Conservation (phyloP, 176 grass and related monocot genomes). For the Musa acuminata region DNA sequence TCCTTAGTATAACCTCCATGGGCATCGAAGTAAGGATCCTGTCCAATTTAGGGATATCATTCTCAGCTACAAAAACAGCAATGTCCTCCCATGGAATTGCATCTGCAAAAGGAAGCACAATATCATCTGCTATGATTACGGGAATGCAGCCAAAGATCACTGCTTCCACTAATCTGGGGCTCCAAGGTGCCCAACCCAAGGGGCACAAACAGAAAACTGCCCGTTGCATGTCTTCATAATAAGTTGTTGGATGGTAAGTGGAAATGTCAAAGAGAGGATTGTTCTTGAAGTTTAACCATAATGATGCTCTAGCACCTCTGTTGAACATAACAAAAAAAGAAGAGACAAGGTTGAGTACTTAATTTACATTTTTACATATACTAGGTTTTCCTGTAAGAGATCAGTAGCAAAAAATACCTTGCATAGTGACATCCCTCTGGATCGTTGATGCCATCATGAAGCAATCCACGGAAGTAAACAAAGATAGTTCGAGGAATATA, state of each 20-base stretch:
- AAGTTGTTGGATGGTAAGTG: background rate
- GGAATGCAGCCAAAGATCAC: conserved; percentile 17
- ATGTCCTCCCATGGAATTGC: conserved; percentile 15
- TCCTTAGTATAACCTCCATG: background rate
- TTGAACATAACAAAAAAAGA: background rate
- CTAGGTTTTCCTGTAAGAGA: background rate
- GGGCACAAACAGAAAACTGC: conserved; percentile 11
- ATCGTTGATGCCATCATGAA: conserved; percentile 78
- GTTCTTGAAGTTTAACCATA: conserved; percentile 12
- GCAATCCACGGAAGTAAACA: conserved; percentile 83
- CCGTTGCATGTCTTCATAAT: conserved; percentile 15
- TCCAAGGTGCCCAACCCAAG: conserved; percentile 13
- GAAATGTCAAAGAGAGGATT: conserved; percentile 14
- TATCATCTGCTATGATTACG: conserved; percentile 6
- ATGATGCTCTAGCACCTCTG: conserved; percentile 14
- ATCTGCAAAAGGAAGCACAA: conserved; percentile 9
- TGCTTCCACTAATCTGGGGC: conserved; percentile 12
- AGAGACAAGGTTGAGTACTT: too few species aligned
- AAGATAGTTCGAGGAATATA: conserved; percentile 82
- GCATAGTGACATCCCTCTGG: conserved; percentile 92
- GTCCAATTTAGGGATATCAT: conserved; percentile 5
- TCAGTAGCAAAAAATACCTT: conserved; percentile 33
- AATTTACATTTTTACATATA: too few species aligned
- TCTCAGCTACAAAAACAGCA: conserved; percentile 12
- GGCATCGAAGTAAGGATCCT: background rate